These are phyloP conservation scores for Sungouiella thailandica DNA, from an alignment of 805 yeast genomes.

Conservation along the genomic window DNA sequence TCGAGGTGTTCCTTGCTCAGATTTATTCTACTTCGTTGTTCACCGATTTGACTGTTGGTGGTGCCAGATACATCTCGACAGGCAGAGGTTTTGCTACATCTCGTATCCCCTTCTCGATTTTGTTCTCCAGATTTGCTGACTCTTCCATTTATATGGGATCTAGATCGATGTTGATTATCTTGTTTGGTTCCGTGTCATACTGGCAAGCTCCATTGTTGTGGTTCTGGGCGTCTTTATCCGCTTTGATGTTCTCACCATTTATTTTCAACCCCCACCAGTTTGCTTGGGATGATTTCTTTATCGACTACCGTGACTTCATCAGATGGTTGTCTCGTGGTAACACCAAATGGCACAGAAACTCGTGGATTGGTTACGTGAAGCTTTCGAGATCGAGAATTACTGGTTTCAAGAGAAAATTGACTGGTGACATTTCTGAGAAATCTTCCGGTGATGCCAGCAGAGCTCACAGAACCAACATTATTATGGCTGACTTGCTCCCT, in stretches of 20 bases:
- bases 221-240: constrained; percentile 68
- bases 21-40: constrained; percentile 67
- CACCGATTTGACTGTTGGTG: constrained; percentile 69
- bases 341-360: constrained; percentile 81
- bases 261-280: constrained; percentile 77
- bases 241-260: constrained; percentile 67
- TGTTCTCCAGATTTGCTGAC: constrained; percentile 62
- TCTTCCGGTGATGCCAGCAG: constrained; percentile 66
- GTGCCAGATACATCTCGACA: constrained; percentile 77
- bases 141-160: constrained; percentile 81
- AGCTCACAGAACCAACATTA: constrained; percentile 71
- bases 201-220: constrained; percentile 59
- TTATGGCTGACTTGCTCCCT: constrained; percentile 74
- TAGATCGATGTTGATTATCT: constrained; percentile 62
- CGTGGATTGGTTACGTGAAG: constrained; percentile 83
- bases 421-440: constrained; percentile 64
- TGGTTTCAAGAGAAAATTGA: constrained; percentile 76
- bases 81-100: constrained; percentile 81
- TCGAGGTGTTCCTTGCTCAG: constrained; percentile 76
- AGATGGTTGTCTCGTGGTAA: constrained; percentile 74
- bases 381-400: constrained; percentile 82
- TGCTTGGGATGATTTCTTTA: constrained; percentile 60
- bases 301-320: constrained; percentile 58
- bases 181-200: constrained; percentile 55
- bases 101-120: constrained; percentile 57